Percentiles rank a stretch among this genome's conserved stretches.
phyloP scores from a whole-genome alignment of 139 green algal genomes.

The Tetraselmis chui region DNA sequence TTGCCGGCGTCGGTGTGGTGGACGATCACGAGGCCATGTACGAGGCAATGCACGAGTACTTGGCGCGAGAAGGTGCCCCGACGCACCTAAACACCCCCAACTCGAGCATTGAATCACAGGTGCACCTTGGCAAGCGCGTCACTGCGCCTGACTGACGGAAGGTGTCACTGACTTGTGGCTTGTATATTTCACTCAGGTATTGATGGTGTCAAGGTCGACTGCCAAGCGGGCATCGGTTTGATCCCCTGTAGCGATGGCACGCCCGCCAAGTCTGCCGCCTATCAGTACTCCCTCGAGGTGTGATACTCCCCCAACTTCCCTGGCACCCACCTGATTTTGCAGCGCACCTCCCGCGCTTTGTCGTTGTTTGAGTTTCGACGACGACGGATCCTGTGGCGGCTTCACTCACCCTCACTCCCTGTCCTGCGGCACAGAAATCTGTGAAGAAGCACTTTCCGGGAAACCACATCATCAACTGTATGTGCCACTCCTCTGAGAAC shows the following conservation, averaged over 20 bases:
- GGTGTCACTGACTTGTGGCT: too few relatives aligned
- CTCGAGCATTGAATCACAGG: too few relatives aligned
- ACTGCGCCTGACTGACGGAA: too few relatives aligned
- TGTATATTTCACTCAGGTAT: too few relatives aligned
- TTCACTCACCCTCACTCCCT: not conserved
- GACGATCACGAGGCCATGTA: constrained; percentile 61
- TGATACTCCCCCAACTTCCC: too few relatives aligned
- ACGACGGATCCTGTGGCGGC: too few relatives aligned
- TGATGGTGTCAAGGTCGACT: constrained; percentile 92
- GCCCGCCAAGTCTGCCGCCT: not conserved
- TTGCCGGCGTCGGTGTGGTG: constrained; percentile 70
- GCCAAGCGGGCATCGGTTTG: constrained; percentile 55
- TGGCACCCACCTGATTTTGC: too few relatives aligned
- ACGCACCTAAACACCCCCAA: too few relatives aligned
- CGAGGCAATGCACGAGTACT: constrained; percentile 86
- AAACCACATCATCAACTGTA: constrained; percentile 97
- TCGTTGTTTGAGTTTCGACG: too few relatives aligned
- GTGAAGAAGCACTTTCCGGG: constrained; percentile 73
- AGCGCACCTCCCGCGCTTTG: too few relatives aligned
- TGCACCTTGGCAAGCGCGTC: too few relatives aligned
- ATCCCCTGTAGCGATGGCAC: not conserved
- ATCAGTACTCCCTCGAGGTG: not conserved
- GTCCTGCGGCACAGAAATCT: constrained; percentile 38
- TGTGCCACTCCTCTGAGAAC: constrained; percentile 97
- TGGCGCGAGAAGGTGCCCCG: constrained; percentile 24